phyloP scores from a whole-genome alignment of 805 yeast genomes.

The Ogataea ramenticola region DNA sequence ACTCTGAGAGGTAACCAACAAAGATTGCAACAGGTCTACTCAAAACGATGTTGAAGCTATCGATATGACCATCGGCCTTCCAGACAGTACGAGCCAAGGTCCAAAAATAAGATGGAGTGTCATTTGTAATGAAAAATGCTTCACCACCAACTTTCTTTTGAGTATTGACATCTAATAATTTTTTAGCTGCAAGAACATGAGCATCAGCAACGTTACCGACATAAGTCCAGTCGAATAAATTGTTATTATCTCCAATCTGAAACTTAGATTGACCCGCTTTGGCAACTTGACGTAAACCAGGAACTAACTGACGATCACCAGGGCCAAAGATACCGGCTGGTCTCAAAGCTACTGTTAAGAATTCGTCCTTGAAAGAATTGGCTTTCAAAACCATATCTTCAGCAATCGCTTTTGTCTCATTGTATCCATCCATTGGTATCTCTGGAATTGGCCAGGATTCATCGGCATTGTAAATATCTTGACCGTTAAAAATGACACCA shows the following conservation, averaged over 20 bases:
- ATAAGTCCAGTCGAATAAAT: constrained; percentile 93
- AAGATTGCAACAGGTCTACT: constrained; percentile 69
- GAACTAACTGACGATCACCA: constrained; percentile 94
- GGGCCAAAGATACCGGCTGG: constrained; percentile 99
- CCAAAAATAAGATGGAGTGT: constrained; percentile 94
- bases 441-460: constrained; percentile 92
- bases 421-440: constrained; percentile 93
- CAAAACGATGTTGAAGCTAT: constrained; percentile 59
- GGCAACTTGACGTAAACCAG: constrained; percentile 82
- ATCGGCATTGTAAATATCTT: constrained; percentile 83
- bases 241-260: constrained; percentile 92
- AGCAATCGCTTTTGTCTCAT: constrained; percentile 89
- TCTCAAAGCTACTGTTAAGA: constrained; percentile 78
- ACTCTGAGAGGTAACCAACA: constrained; percentile 76
- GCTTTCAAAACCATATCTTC: constrained; percentile 76
- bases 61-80: constrained; percentile 91
- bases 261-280: constrained; percentile 80
- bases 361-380: constrained; percentile 45
- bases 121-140: constrained; percentile 86
- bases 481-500: constrained; percentile 96
- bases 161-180: constrained; percentile 43
- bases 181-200: constrained; percentile 86
- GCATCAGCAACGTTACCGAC: constrained; percentile 98
- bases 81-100: constrained; percentile 93
- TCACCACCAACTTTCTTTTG: constrained; percentile 65